Percentiles rank a stretch among this genome's conserved stretches.
phyloP scores from a whole-genome alignment of 495 filamentous ascomycete species.

The Gamarada debralockiae region DNA sequence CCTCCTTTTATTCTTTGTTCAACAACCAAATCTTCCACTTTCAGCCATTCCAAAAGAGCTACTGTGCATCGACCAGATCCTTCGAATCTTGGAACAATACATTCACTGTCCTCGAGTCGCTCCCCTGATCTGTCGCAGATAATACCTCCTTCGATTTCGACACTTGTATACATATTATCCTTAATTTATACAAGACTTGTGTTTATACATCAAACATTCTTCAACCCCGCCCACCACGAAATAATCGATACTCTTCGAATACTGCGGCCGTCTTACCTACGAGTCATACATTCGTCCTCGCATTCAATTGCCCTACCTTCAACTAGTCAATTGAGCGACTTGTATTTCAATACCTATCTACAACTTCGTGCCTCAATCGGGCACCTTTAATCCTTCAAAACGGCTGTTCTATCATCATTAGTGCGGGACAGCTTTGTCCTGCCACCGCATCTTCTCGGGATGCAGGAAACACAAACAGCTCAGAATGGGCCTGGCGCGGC shows the following conservation, averaged over 20 bases:
- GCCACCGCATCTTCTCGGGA: slow-evolving; percentile 75
- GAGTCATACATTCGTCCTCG: slow-evolving; percentile 8
- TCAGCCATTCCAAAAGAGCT: not conserved
- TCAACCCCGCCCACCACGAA: slow-evolving; percentile 7
- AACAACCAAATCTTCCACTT: slow-evolving; percentile 21
- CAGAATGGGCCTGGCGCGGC: slow-evolving; percentile 51
- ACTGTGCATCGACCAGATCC: slow-evolving; percentile 6
- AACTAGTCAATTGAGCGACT: slow-evolving; percentile 4
- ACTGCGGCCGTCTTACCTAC: slow-evolving; percentile 26
- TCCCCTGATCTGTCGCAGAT: slow-evolving; percentile 21
- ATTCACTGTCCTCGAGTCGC: slow-evolving; percentile 28
- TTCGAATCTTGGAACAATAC: slow-evolving; percentile 27
- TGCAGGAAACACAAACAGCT: slow-evolving; percentile 71
- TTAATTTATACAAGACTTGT: slow-evolving; percentile 25
- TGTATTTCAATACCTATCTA: slow-evolving; percentile 2
- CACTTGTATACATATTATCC: slow-evolving; percentile 22
- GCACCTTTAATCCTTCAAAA: slow-evolving; percentile 59
- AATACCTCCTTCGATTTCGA: slow-evolving; percentile 16
- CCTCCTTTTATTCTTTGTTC: slow-evolving; percentile 17
- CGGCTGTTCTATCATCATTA: slow-evolving; percentile 64
- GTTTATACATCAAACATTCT: slow-evolving; percentile 31
- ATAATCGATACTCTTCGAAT: slow-evolving; percentile 17
- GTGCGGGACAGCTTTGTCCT: slow-evolving; percentile 71
- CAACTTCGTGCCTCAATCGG: slow-evolving; percentile 42
- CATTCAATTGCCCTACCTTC: not conserved